These are phyloP conservation scores for Fonsecaea multimorphosa DNA, from an alignment of 2,329 filamentous ascomycete genomes.

Conservation along the genomic window DNA sequence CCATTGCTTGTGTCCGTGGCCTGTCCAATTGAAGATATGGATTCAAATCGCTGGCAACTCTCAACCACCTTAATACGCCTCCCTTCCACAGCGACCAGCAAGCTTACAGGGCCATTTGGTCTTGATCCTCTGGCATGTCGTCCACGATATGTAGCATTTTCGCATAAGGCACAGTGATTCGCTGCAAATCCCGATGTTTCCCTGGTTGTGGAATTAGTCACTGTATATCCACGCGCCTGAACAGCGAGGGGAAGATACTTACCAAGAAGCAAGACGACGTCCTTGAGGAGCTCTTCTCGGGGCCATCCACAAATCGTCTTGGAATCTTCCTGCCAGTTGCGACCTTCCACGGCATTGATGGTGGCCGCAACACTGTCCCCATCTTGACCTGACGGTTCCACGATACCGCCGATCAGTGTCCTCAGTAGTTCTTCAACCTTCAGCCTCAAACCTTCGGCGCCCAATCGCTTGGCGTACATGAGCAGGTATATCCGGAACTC, in stretches of 20 bases:
- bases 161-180: constrained; percentile 93
- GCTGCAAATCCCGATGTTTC: constrained; percentile 93
- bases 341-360: constrained; percentile 55
- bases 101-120: constrained; percentile 38
- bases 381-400: constrained; percentile 54
- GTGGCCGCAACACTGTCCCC: constrained; percentile 58
- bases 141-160: constrained; percentile 69
- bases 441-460: constrained; percentile 80
- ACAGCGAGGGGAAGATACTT: constrained; percentile 49
- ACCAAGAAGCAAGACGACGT: constrained; percentile 92
- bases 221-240: neutral
- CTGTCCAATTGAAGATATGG: neutral
- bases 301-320: constrained; percentile 90
- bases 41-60: neutral
- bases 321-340: constrained; percentile 69
- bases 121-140: constrained; percentile 40
- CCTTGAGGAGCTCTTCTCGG: constrained; percentile 82
- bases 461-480: constrained; percentile 96
- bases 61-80: neutral
- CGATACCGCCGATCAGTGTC: constrained; percentile 75
- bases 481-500: constrained; percentile 95
- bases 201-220: constrained; percentile 59
- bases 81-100: neutral
- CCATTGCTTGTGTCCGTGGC: neutral
- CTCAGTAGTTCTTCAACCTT: constrained; percentile 94